Percentiles rank a stretch among this genome's conserved stretches.
Conservation (phyloP, 225 moss, liverwort and hornwort species). For the Rhytidiadelphus loreus region DNA sequence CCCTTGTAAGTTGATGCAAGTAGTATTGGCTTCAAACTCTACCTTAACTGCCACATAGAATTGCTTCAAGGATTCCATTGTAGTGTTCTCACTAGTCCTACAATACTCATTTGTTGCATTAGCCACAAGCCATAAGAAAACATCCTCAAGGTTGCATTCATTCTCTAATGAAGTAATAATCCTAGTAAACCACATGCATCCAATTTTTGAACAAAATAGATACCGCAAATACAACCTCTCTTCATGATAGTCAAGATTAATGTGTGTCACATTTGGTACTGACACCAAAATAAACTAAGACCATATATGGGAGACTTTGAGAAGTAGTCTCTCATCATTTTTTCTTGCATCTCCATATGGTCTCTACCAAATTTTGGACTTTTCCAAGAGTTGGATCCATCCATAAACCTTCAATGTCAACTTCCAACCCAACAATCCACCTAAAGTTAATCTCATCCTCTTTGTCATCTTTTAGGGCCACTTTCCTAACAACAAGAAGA, state of each 20-base stretch:
- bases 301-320: not conserved
- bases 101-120: not conserved
- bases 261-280: fast-evolving
- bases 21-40: fast-evolving
- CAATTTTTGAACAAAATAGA: not conserved
- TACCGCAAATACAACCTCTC: too few relatives aligned
- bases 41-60: not conserved
- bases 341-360: fast-evolving
- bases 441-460: not conserved
- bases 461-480: not conserved
- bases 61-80: not conserved
- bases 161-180: not conserved
- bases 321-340: not conserved
- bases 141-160: fast-evolving
- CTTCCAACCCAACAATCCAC: not conserved
- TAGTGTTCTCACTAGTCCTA: not conserved
- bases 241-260: not conserved
- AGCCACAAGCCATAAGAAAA: not conserved
- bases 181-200: not conserved
- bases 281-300: not conserved
- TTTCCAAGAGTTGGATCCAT: too few relatives aligned
- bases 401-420: too few relatives aligned
- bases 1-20: fast-evolving
- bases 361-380: too few relatives aligned
- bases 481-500: too few relatives aligned